Evolutionary conservation across 2,329 filamentous ascomycete genomes (phyloP), one percentile per base, ranked within the genome.

Genomic region (Fusarium algeriense): DNA sequence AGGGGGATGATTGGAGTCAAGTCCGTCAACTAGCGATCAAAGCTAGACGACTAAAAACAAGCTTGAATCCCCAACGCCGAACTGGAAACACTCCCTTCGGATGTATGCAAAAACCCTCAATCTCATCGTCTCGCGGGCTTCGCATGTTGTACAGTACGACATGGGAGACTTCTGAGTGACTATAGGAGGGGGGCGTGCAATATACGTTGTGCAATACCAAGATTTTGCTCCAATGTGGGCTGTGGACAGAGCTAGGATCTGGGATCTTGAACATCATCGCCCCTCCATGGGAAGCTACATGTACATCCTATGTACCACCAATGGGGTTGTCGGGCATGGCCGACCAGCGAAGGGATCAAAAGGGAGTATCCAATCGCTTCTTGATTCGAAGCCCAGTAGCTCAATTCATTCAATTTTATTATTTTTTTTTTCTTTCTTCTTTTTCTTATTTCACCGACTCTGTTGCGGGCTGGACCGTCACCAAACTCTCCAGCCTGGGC

Each of bases 51-150:
- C 13, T 35, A 72, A 41, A 50, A 45, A 54, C 53, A 52, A 46
- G n/a, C 15, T 52, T 64, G 59, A 52, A 28, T 53, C 48, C 48
- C 38, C 58, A 74, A 71, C 73, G 73, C 75, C 75, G 75, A 77
- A 77, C 75, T 77, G 69, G 66, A 64, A 46, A 49, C 73, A 77
- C 75, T 48, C 75, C 75, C 71, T 49, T 57, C 28, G 55, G 37
- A 41, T 52, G 60, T 58, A 49, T 66, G 60, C 50, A 46, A 34
- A 30, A 58, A 55, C 53, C 4, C 37, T 52, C 53, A 55, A 66
- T 60, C 46, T 57, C 65, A 60, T 53, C 46, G 54, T 67, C 56
- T 56, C 69, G 61, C 60, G 53, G 57, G 48, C 63, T 60, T 68
- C 38, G 41, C 23, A 48, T 45, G 57, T 55, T 28, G 58, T 61